Conservation (phyloP, 2,329 filamentous ascomycete species). For the Metarhizium anisopliae region DNA sequence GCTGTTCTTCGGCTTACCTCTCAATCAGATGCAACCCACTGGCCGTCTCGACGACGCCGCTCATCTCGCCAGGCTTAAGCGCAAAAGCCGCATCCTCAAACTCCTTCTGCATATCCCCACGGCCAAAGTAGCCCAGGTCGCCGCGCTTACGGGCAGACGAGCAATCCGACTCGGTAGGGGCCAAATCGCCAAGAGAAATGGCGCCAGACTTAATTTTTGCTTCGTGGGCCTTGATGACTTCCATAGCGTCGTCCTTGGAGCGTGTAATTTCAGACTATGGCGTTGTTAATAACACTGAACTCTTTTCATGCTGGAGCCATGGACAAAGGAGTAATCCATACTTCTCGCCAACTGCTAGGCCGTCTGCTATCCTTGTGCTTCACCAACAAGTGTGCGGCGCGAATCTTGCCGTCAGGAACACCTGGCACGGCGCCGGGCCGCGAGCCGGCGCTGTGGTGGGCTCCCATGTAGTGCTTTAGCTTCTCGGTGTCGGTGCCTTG, state of each 20-base stretch:
- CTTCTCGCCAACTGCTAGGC: constrained; percentile 86
- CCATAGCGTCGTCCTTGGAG: constrained; percentile 74
- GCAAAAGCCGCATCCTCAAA: constrained; percentile 94
- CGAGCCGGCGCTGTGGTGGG: constrained; percentile 60
- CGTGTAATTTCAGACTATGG: constrained; percentile 71
- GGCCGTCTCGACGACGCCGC: constrained; percentile 79
- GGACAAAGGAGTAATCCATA: constrained; percentile 17
- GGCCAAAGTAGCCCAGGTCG: constrained; percentile 90
- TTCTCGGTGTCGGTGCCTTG: constrained; percentile 80
- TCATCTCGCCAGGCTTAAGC: constrained; percentile 80
- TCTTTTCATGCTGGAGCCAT: background rate
- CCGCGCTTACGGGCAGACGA: constrained; percentile 90
- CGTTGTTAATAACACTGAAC: background rate
- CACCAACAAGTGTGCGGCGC: constrained; percentile 83
- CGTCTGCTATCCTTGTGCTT: constrained; percentile 87
- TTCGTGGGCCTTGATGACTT: constrained; percentile 69
- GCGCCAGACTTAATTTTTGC: constrained; percentile 63
- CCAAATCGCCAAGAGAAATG: constrained; percentile 69
- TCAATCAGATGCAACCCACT: constrained; percentile 95
- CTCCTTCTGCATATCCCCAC: constrained; percentile 96
- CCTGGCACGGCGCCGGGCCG: constrained; percentile 28
- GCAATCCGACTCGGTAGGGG: constrained; percentile 85
- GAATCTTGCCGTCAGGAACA: constrained; percentile 70
- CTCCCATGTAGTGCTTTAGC: constrained; percentile 89
- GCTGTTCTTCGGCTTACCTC: constrained; percentile 47